phyloP scores from a whole-genome alignment of 148 eudicot genomes.

The Gaultheria prostrata region DNA sequence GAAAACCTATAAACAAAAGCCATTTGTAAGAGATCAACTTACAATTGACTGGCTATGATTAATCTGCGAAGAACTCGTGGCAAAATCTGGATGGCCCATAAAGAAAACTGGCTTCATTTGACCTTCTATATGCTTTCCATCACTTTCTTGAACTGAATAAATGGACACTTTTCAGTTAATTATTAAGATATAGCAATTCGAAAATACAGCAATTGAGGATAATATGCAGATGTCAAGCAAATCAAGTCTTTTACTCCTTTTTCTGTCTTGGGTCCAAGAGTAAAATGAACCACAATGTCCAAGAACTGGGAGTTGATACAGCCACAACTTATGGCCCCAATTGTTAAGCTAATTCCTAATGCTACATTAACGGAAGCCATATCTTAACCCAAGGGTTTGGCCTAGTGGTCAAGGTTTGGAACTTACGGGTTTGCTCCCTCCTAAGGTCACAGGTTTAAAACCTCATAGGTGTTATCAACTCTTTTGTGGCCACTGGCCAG shows the following conservation, averaged over 20 bases:
- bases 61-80: conserved; percentile 36
- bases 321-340: neutral
- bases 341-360: neutral
- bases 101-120: conserved; percentile 48
- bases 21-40: conserved; percentile 17
- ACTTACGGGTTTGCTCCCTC: no score
- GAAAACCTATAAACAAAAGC: neutral
- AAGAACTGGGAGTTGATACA: neutral
- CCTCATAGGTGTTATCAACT: no score
- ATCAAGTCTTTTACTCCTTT: neutral
- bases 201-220: neutral
- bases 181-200: neutral
- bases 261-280: neutral
- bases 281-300: neutral
- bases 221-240: neutral
- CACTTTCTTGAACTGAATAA: conserved; percentile 45
- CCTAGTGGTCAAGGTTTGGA: no score
- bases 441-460: no score
- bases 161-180: neutral
- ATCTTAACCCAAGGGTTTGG: neutral
- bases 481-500: no score
- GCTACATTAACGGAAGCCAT: neutral
- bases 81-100: conserved; percentile 42
- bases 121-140: conserved; percentile 36
- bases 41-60: conserved; percentile 48